Percentiles rank a stretch among this genome's conserved stretches.
phyloP scores from a whole-genome alignment of 2,329 filamentous ascomycete genomes.

The Aspergillus ruber region DNA sequence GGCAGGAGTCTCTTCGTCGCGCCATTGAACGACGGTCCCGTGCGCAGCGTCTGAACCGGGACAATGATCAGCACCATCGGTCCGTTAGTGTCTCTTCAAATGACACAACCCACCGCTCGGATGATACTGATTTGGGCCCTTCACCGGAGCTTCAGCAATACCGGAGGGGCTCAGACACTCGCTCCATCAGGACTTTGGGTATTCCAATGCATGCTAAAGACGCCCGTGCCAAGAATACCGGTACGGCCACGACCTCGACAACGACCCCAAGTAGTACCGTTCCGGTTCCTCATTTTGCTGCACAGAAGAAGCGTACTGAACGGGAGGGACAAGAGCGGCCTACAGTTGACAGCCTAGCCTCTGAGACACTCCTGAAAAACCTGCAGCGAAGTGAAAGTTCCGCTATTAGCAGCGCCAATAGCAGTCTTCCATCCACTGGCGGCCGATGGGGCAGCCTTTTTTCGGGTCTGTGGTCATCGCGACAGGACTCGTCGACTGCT shows the following conservation, averaged over 20 bases:
- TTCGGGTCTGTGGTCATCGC: constrained; percentile 50
- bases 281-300: constrained; percentile 49
- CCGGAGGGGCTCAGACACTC: constrained; percentile 39
- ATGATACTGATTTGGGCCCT: constrained; percentile 25
- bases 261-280: constrained; percentile 46
- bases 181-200: constrained; percentile 36
- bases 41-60: constrained; percentile 38
- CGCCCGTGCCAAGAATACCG: constrained; percentile 39
- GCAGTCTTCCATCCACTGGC: constrained; percentile 39
- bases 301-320: constrained; percentile 29
- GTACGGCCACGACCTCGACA: constrained; percentile 47
- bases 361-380: constrained; percentile 49
- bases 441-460: constrained; percentile 53
- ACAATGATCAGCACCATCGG: constrained; percentile 26
- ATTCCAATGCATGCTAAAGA: constrained; percentile 44
- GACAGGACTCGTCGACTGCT: constrained; percentile 41
- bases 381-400: constrained; percentile 49
- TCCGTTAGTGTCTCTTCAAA: constrained; percentile 42
- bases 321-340: constrained; percentile 18
- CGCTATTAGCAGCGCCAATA: constrained; percentile 39
- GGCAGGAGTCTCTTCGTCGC: constrained; percentile 49
- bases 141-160: constrained; percentile 17
- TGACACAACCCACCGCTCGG: constrained; percentile 32
- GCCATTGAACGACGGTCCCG: constrained; percentile 48
- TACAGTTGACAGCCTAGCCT: constrained; percentile 42